Evolutionary conservation across 1,139 yeast species (phyloP), one percentile per base, ranked within the genome.

Genomic region (Blastobotrys aristatus): DNA sequence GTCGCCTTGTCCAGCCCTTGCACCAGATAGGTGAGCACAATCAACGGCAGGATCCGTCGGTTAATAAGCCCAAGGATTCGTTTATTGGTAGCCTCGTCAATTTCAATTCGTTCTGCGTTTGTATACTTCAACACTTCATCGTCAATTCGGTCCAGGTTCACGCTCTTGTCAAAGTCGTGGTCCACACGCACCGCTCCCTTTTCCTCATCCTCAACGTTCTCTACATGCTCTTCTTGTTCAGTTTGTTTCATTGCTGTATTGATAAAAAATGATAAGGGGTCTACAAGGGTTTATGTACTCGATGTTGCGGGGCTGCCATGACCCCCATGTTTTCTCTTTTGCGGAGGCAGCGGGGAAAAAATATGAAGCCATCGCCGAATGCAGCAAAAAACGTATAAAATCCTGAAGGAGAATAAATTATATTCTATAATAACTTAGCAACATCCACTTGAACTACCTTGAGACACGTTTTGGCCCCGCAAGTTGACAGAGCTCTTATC

Each of bases 401-500:
- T n/a, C n/a, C n/a, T n/a, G n/a, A n/a, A 24, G 5, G 5, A 6
- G 27, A 24, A 24, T 24, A 24, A 24, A 24, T 24, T 24, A 24
- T n/a, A n/a, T n/a, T n/a, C 27, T 24, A 24, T 24, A 24, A n/a
- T 5, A 33, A 33, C n/a, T 55, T 73, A 84, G 75, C 97, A 90
- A 75, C 98, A 92, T 52, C 89, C 81, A 63, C 77, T 76, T 2
- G 41, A 16, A 52, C 80, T 70, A 62, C 77, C 79, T 54, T 79
- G 74, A 50, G 85, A 78, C 64, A 90, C 84, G 47, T 92, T 81
- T 68, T 89, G 92, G 54, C 97, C 97, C 64, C 87, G 79, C 68
- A 92, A 76, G 71, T 88, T 89, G 58, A 90, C 95, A 49, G 87
- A 77, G 29, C 41, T 16, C 57, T 71, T 74, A 64, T 74, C 75